phyloP scores from a whole-genome alignment of 148 eudicot genomes.

The Camellia granthamiana region DNA sequence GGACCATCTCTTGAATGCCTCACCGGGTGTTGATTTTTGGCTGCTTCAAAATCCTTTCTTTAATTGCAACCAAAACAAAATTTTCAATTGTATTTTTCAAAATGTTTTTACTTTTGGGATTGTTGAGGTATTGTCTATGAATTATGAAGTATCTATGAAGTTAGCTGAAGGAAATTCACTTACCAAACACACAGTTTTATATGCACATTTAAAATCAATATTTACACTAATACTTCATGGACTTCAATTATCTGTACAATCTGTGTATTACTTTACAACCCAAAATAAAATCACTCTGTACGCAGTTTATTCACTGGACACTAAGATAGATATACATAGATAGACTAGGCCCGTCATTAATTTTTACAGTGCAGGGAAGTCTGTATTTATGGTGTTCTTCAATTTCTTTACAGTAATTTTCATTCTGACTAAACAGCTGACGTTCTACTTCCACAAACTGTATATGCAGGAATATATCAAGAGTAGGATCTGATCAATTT shows the following conservation, averaged over 20 bases:
- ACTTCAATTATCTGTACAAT: slow-evolving; percentile 11
- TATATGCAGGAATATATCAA: not conserved
- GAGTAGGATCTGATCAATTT: slow-evolving; percentile 28
- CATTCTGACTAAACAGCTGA: not conserved
- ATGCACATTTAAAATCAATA: not conserved
- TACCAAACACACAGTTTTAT: not conserved
- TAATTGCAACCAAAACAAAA: no score
- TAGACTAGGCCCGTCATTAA: not conserved
- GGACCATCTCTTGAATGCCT: no score
- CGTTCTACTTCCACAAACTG: not conserved
- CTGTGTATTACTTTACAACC: not conserved
- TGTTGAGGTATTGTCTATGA: no score
- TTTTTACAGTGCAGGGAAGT: slow-evolving; percentile 17
- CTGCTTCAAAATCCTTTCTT: no score
- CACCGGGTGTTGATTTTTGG: no score
- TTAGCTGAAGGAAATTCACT: no score
- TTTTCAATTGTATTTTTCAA: no score
- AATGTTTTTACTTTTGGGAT: no score
- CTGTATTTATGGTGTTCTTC: slow-evolving; percentile 13
- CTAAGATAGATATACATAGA: not conserved
- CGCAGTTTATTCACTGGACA: slow-evolving; percentile 7
- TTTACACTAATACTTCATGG: not conserved
- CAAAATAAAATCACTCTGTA: not conserved
- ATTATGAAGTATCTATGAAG: no score
- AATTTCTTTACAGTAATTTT: not conserved